phyloP scores from a whole-genome alignment of 176 grass and related monocot genomes.

The Triticum timopheevii region DNA sequence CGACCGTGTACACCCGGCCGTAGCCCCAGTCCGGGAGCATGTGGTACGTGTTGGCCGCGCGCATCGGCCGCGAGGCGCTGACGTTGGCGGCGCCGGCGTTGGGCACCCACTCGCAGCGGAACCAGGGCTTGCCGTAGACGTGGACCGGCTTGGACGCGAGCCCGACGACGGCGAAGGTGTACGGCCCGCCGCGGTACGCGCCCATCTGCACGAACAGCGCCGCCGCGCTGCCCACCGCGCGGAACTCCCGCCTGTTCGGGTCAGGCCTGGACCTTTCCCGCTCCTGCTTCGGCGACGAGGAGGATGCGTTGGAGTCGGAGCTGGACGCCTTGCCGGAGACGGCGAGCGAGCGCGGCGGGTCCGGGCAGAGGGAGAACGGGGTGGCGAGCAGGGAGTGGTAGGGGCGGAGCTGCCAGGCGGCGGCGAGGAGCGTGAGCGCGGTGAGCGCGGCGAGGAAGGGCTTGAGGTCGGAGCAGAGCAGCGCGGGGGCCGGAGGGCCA shows the following conservation, averaged over 20 bases:
- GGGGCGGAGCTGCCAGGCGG: conserved; percentile 72
- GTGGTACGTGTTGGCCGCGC: conserved; percentile 66
- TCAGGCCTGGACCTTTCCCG: background rate
- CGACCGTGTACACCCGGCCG: conserved; percentile 91
- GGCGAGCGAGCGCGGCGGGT: conserved; percentile 19
- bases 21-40: conserved; percentile 99
- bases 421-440: conserved; percentile 65
- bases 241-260: conserved; percentile 64
- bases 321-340: background rate
- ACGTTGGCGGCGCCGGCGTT: background rate
- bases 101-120: conserved; percentile 75
- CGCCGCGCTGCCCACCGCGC: conserved; percentile 64
- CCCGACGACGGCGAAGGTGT: conserved; percentile 76
- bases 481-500: background rate
- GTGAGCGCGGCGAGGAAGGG: conserved; percentile 74
- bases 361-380: conserved; percentile 47
- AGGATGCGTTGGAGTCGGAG: background rate
- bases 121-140: conserved; percentile 82
- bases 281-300: background rate
- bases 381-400: conserved; percentile 57
- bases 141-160: conserved; percentile 90
- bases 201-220: conserved; percentile 94
- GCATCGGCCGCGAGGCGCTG: background rate
- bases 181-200: conserved; percentile 75
- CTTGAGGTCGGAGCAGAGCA: conserved; percentile 71